Base-by-base conservation (phyloP, 2,329 filamentous ascomycete species). In the Teratosphaeria epicoccoides region DNA sequence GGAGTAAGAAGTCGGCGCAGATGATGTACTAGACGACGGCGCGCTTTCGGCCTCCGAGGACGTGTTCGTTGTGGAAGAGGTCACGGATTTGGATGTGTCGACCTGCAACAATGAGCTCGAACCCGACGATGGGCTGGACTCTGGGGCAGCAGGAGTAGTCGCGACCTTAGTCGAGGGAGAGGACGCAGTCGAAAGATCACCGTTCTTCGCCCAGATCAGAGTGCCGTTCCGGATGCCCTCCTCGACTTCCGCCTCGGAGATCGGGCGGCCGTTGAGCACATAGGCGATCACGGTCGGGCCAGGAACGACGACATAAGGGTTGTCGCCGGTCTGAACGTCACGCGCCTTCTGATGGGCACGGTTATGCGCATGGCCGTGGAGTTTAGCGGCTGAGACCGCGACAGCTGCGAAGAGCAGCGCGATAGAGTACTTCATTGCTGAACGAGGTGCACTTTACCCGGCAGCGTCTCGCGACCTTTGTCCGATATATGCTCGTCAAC, bases 211-310 rank as follows among this genome's bases (percentile, higher is more conserved):
- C 73, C 82, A 93, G 54, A 75, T 69, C 45, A 81, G 66, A 46
- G 80, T 78, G 49, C 88, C 86, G 55, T 84, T 78, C 52, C 77
- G 71, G 60, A 97, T 77, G 57, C 88, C 88, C 51, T 79, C 66
- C 71, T 84, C 77, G 50, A 88, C 88, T 54, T 88, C 78, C 0
- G 78, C 70, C 54, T 78, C 70, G 49, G 75, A 73, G 59, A 95
- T 77, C 28, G 72, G 57, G 63, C 82, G 61, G 55, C 83, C 84
- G 55, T 85, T 80, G 50, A 90, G 73, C 66, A 84, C 77, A 71
- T 90, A 96, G 52, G 84, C 78, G 51, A 83, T 80, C 59, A 83
- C 78, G 49, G 81, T 83, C 26, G 83, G 77, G 43, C 77, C 80
- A 40, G 77, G 73, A 48, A 83, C 76, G 50, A 78, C 76, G 50